Evolutionary conservation across 1,284 basidiomycete genomes (phyloP), one percentile per base, ranked within the genome.

Genomic region (Naganishia sp.): DNA sequence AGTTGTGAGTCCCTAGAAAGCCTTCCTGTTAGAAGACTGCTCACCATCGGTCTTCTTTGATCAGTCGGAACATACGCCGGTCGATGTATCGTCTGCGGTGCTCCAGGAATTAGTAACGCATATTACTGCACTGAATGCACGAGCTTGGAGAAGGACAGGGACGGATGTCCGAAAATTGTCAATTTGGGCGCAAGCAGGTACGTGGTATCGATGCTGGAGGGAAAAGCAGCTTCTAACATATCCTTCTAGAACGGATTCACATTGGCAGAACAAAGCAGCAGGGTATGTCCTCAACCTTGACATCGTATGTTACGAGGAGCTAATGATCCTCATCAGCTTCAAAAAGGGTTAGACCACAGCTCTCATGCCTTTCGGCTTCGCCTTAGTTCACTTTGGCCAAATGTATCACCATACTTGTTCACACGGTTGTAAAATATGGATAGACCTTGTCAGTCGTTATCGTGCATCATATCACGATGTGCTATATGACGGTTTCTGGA

Each of bases 131-230:
- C 92, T 3, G 93, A 95, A 80, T 99, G 96, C 75, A 97, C 94
- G 31, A 83, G 93, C 63, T 82, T 99, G 64, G 96, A 99, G 79
- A 99, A 99, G 77, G 95, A 98, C 75, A 83, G 96, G 39, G 96
- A 99, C 77, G 96, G 96, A 0, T 99, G 96, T 82, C 94, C 94
- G 1, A 97, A 98, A 84, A 96, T 99, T 72, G 93, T 99, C 73
- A 99, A 99, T 70, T 44, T 69, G 13, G 68, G 68, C 36, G 68
- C 68, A 15, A 68, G 68, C 61, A 53, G 68, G 44, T 55, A 45
- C 23, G 52, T 45, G 43, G n/a, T 21, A 16, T 3, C n/a, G 18
- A n/a, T 46, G 25, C 10, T 42, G 39, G 6, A 21, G 36, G 11
- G 16, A 25, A 28, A 42, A 31, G 9, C 23, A 33, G 16, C 11